Evolutionary conservation across 169 alveolate genomes (phyloP).

Genomic region (Cyclospora cayetanensis): DNA sequence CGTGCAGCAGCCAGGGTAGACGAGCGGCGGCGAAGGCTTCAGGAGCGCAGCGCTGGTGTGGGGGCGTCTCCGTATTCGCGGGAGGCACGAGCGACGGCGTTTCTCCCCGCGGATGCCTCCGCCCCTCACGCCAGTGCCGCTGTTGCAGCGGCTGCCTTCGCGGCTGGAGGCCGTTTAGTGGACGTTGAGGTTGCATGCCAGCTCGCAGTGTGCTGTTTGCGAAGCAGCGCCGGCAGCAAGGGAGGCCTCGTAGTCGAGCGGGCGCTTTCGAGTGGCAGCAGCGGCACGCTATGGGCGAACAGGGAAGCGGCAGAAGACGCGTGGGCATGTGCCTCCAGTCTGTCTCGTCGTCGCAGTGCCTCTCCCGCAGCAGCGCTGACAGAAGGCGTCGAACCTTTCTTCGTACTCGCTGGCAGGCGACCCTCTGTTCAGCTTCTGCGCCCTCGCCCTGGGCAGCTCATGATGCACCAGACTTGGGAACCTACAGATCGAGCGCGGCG

Average conservation of each 20-base stretch:
- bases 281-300: background rate
- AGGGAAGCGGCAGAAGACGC: background rate
- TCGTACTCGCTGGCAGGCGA: background rate
- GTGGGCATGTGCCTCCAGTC: background rate
- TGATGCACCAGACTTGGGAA: background rate
- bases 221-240: background rate
- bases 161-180: background rate
- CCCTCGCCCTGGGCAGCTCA: background rate
- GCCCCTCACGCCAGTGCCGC: background rate
- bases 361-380: background rate
- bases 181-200: background rate
- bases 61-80: background rate
- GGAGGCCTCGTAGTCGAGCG: background rate
- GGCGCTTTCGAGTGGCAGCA: background rate
- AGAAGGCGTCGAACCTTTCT: background rate
- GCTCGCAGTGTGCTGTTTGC: background rate
- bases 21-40: background rate
- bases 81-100: background rate
- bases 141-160: background rate
- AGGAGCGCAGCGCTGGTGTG: background rate
- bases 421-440: background rate
- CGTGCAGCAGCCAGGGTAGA: background rate
- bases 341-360: too few species aligned
- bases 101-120: background rate
- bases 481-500: background rate